phyloP scores from a whole-genome alignment of 2,329 filamentous ascomycete species.

The Metarhizium guizhouense region DNA sequence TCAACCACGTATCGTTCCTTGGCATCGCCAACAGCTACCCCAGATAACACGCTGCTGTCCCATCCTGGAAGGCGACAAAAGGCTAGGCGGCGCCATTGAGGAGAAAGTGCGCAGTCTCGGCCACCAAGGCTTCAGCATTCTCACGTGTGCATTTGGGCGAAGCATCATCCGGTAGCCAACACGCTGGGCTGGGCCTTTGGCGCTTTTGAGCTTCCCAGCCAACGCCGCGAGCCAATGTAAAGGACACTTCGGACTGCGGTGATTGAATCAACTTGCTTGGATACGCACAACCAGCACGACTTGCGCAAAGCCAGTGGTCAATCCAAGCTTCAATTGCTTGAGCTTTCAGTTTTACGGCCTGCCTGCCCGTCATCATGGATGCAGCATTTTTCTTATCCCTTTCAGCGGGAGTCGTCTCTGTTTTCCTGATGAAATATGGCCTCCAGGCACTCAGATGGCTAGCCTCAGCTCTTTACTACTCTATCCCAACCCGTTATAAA shows the following conservation, averaged over 20 bases:
- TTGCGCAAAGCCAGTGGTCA: not conserved
- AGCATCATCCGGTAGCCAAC: not conserved
- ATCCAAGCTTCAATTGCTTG: not conserved
- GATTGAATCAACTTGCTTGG: not conserved
- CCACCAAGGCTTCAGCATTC: not conserved
- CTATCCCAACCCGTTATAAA: slow-evolving; percentile 26
- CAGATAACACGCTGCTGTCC: not conserved
- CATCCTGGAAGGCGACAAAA: not conserved
- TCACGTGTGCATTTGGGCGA: not conserved
- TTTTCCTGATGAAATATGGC: slow-evolving; percentile 20
- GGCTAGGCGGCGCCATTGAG: not conserved
- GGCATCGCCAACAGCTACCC: not conserved
- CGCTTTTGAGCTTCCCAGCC: too few species aligned
- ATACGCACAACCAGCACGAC: not conserved
- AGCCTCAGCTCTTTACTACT: slow-evolving; percentile 11
- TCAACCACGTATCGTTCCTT: not conserved
- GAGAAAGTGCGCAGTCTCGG: not conserved
- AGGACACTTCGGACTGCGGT: not conserved
- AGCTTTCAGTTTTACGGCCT: not conserved
- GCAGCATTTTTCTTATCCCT: slow-evolving; percentile 24
- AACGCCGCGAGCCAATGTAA: not conserved
- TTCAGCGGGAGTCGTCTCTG: slow-evolving; percentile 23
- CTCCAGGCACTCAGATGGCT: slow-evolving; percentile 14
- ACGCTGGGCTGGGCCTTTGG: too few species aligned
- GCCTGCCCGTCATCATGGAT: slow-evolving; percentile 4